A percentile compares a stretch with the other conserved stretches of the same genome.
phyloP scores from a whole-genome alignment of 306 rosid species.

The Sindora glabra region DNA sequence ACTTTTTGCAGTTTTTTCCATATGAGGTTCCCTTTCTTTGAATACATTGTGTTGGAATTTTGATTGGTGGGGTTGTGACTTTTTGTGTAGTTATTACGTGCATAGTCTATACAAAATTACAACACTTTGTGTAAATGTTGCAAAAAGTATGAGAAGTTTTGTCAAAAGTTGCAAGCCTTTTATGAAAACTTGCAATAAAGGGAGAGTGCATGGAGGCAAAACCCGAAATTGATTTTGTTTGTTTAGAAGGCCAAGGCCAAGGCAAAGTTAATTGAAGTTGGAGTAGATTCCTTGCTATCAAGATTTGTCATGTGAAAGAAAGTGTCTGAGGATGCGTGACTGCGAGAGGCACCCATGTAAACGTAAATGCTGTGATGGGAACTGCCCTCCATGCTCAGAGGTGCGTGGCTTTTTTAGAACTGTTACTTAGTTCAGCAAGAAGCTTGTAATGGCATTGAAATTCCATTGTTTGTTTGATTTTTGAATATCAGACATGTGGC shows the following conservation, averaged over 20 bases:
- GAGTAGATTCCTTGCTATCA: conserved; percentile 96
- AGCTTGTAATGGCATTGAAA: conserved; percentile 10
- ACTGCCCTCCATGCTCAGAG: conserved; percentile 92
- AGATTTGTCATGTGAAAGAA: conserved; percentile 86
- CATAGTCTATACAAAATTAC: no score
- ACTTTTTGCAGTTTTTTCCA: no score
- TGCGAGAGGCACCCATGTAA: conserved; percentile 86
- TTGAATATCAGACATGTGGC: conserved; percentile 65
- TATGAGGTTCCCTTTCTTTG: no score
- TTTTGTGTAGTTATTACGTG: no score
- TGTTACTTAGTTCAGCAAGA: conserved; percentile 8
- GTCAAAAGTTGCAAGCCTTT: no score
- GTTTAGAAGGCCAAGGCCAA: conserved; percentile 1
- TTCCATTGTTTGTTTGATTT: not conserved
- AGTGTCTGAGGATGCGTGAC: conserved; percentile 71
- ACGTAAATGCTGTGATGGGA: conserved; percentile 95
- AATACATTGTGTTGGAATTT: no score
- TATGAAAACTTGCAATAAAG: no score
- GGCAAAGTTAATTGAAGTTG: conserved; percentile 38
- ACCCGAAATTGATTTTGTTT: no score
- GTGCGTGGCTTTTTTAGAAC: conserved; percentile 37
- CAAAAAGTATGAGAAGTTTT: no score
- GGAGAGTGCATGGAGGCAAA: no score
- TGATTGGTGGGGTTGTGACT: no score
- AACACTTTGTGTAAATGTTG: no score